A percentile compares a stretch with the other conserved stretches of the same genome.
phyloP scores from a whole-genome alignment of 192 early-diverging fungal species.

The Phlyctochytrium planicorne region DNA sequence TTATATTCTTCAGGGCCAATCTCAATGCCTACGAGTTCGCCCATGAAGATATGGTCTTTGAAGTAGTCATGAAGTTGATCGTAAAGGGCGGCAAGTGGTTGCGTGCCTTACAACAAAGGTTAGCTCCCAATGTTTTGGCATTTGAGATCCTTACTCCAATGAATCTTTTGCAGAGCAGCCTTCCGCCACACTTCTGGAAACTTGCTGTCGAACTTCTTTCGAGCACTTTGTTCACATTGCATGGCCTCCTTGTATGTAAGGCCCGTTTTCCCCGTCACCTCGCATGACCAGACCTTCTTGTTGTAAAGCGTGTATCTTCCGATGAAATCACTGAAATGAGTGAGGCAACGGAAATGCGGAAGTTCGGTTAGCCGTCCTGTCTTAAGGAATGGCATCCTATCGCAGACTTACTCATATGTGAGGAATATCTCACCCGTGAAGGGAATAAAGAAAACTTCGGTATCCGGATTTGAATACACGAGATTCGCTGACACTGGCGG shows the following conservation, averaged over 20 bases:
- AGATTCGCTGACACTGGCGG: background rate
- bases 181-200: constrained; percentile 68
- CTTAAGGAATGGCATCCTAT: background rate
- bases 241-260: constrained; percentile 83
- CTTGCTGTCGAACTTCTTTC: constrained; percentile 57
- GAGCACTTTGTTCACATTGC: constrained; percentile 67
- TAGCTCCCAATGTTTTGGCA: too few species aligned
- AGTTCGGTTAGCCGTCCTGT: background rate
- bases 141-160: constrained; percentile 62
- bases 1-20: background rate
- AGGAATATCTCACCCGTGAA: constrained; percentile 51
- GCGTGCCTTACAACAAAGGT: constrained; percentile 53
- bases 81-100: constrained; percentile 57
- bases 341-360: background rate
- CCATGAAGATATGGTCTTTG: constrained; percentile 49
- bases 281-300: constrained; percentile 76
- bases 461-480: constrained; percentile 6
- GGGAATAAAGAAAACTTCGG: constrained; percentile 41
- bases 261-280: constrained; percentile 66
- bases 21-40: constrained; percentile 43
- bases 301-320: constrained; percentile 66
- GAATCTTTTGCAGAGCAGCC: constrained; percentile 60
- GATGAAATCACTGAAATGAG: constrained; percentile 63
- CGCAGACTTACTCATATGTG: constrained; percentile 43
- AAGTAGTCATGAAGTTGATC: constrained; percentile 63